phyloP scores from a whole-genome alignment of 139 green algal species.

The Mesotaenium endlicherianum region DNA sequence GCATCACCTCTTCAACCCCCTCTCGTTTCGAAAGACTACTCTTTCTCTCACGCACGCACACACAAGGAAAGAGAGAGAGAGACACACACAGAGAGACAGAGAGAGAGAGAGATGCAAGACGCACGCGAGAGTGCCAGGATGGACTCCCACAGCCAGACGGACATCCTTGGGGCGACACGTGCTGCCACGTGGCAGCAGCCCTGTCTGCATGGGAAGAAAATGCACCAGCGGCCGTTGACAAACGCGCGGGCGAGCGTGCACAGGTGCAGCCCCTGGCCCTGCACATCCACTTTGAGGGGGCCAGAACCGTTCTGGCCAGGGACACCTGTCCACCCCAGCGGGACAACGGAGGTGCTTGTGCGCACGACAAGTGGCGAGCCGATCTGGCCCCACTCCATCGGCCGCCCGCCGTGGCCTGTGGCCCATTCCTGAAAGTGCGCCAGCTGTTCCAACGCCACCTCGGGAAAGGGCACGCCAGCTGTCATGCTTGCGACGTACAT shows the following conservation, averaged over 20 bases:
- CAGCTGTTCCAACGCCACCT: not conserved
- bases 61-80: not conserved
- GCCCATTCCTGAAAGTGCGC: slow-evolving; percentile 5
- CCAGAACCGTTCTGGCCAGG: not conserved
- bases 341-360: slow-evolving; percentile 5
- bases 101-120: not conserved
- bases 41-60: not conserved
- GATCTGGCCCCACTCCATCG: not conserved
- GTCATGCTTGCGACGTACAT: slow-evolving; percentile 13
- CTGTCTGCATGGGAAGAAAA: too few relatives aligned
- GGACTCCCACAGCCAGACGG: not conserved
- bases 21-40: not conserved
- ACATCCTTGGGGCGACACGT: too few relatives aligned
- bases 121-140: not conserved
- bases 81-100: not conserved
- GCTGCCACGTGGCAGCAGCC: too few relatives aligned
- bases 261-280: not conserved
- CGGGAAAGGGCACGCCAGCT: slow-evolving; percentile 6
- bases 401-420: not conserved
- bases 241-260: not conserved
- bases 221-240: slow-evolving; percentile 21
- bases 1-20: too few relatives aligned
- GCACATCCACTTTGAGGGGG: slow-evolving; percentile 12
- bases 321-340: slow-evolving; percentile 3
- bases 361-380: not conserved